These are phyloP conservation scores for Hemisphaericaspora subhashii DNA, from an alignment of 1,139 yeast genomes.

Conservation along the genomic window DNA sequence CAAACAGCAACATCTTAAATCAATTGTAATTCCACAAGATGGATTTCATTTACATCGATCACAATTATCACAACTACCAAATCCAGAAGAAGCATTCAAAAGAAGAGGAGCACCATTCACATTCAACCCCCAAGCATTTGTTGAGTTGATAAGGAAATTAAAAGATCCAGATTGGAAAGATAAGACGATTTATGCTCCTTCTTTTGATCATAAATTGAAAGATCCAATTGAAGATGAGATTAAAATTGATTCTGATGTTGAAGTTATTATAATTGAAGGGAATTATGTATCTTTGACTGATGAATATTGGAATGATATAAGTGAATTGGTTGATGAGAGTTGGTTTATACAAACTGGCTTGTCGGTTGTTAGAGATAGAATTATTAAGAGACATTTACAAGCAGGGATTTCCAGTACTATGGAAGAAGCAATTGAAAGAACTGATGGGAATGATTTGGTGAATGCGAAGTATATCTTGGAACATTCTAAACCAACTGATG, in stretches of 20 bases:
- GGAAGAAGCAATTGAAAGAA: conserved; percentile 64
- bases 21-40: conserved; percentile 57
- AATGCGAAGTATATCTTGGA: conserved; percentile 61
- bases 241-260: conserved; percentile 37
- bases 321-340: conserved; percentile 35
- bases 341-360: conserved; percentile 52
- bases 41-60: conserved; percentile 76
- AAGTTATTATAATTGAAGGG: conserved; percentile 66
- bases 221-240: conserved; percentile 64
- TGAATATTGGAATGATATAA: conserved; percentile 51
- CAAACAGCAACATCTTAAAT: conserved; percentile 13
- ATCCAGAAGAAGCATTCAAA: conserved; percentile 56
- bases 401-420: conserved; percentile 62
- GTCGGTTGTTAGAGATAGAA: conserved; percentile 50
- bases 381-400: conserved; percentile 67
- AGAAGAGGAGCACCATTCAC: conserved; percentile 87
- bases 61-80: conserved; percentile 49
- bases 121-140: conserved; percentile 57
- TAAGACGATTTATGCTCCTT: conserved; percentile 51
- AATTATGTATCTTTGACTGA: conserved; percentile 54
- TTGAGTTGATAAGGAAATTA: conserved; percentile 24
- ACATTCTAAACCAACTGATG: conserved; percentile 32
- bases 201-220: conserved; percentile 70
- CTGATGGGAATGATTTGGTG: conserved; percentile 63
- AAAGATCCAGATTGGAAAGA: conserved; percentile 20